Evolutionary conservation across 177 flowering plant genomes (phyloP), one percentile per base, ranked within the genome.

Genomic region (Vitis hybrid): DNA sequence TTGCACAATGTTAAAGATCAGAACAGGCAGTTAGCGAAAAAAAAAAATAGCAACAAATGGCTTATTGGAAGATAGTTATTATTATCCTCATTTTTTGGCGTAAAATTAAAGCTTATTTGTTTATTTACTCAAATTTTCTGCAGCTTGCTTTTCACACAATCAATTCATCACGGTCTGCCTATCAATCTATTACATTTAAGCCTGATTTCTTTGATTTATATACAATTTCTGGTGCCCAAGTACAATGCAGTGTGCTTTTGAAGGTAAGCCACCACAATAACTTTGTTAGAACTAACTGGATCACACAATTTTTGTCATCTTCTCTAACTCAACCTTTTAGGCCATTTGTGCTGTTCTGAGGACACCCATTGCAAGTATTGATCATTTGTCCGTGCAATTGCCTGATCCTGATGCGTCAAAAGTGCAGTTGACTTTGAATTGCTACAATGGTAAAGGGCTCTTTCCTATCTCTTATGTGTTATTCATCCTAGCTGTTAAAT

Each of bases 271-370:
- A n/a, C 66, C 11, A 29, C 45, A 0, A 60, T 33, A 29, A 13
- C 56, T 68, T 67, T 45, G 5, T 4, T 62, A 6, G 19, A 64
- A 68, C 39, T 56, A 21, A 15, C 13, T 15, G 39, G 18, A 12
- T n/a, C 13, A 39, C 65, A 21, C 29, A 16, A 11, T 45, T 31
- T 16, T 5, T 33, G 58, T 2, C 2, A 9, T 53, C 4, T 60
- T 59, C 52, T 52, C 72, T 75, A 26, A 77, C 64, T 69, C 31
- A 45, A 52, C 49, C 22, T 51, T 71, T 71, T 80, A 93, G 99
- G 98, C 97, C 57, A 78, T 91, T 76, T 91, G 97, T 78, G 77
- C 97, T 71, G 93, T 95, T 75, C 84, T 95, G n/a, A 89, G 99
- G 87, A 93, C 98, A 21, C 90, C 98, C 1, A 66, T 87, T 78